Conservation (phyloP, 2,329 filamentous ascomycete genomes). For the Orbilia javanica region DNA sequence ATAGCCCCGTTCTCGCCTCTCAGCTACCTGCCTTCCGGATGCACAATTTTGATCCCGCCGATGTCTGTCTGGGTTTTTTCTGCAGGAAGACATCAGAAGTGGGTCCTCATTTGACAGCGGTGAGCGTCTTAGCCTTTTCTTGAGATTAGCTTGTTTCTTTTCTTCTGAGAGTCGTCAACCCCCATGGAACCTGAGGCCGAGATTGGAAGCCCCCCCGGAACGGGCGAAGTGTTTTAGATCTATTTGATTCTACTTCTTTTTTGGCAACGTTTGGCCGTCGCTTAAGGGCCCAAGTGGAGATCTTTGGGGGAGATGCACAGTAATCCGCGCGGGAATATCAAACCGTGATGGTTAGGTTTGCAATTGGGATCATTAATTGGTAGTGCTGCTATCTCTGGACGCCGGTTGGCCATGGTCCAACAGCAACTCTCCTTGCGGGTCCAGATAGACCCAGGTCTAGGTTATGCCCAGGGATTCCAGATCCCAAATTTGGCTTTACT, state of each 20-base stretch:
- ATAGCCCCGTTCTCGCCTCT: constrained; percentile 24
- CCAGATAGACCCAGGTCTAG: background rate
- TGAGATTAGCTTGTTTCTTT: constrained; percentile 21
- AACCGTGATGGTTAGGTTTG: constrained; percentile 5
- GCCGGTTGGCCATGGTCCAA: background rate
- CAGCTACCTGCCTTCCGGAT: constrained; percentile 20
- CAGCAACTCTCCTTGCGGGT: background rate
- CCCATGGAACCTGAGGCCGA: background rate
- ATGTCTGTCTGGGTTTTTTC: constrained; percentile 9
- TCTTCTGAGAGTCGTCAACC: background rate
- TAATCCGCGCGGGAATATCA: constrained; percentile 24
- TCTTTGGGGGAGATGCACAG: constrained; percentile 6
- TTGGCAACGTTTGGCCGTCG: constrained; percentile 3
- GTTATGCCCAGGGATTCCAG: constrained; percentile 4
- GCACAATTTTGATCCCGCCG: constrained; percentile 13
- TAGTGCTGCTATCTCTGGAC: constrained; percentile 5
- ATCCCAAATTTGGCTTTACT: constrained; percentile 23
- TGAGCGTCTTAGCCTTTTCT: constrained; percentile 16
- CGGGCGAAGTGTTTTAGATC: constrained; percentile 28
- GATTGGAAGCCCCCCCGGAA: background rate
- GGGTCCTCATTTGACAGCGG: background rate
- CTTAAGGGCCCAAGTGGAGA: background rate
- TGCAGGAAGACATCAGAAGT: constrained; percentile 25
- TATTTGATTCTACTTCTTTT: constrained; percentile 4
- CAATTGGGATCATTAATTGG: background rate